Percentiles rank a stretch among this genome's conserved stretches.
These are phyloP conservation scores for Gyromitra esculenta DNA, from an alignment of 2,329 filamentous ascomycete genomes.

Conservation along the genomic window DNA sequence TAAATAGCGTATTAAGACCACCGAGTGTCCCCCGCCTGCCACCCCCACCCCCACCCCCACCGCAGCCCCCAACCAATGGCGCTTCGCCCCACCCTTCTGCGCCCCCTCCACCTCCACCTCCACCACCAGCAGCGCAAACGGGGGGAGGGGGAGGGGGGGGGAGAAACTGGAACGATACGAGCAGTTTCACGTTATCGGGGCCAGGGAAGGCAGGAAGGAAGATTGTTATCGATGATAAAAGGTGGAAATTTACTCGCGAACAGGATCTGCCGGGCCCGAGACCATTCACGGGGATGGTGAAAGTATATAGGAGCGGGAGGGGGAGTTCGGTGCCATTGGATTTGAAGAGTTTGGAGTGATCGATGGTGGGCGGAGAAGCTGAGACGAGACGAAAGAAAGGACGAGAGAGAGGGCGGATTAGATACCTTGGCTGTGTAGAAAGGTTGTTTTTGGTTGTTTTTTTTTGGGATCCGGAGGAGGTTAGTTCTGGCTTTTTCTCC, in stretches of 20 bases:
- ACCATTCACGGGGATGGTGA: slow-evolving; percentile 77
- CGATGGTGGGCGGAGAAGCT: neutral
- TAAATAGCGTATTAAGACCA: slow-evolving; percentile 62
- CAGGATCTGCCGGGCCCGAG: slow-evolving; percentile 83
- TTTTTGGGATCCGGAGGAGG: slow-evolving; percentile 1
- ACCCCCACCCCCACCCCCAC: slow-evolving; percentile 61
- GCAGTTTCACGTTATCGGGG: slow-evolving; percentile 53
- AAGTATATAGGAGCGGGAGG: slow-evolving; percentile 86
- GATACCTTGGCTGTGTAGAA: neutral
- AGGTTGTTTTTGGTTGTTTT: neutral
- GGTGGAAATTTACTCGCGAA: slow-evolving; percentile 90
- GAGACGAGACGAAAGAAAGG: neutral
- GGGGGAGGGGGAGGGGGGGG: neutral
- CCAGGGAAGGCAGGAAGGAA: slow-evolving; percentile 60
- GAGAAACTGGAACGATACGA: slow-evolving; percentile 50
- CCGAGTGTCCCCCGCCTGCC: slow-evolving; percentile 54
- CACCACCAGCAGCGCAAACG: slow-evolving; percentile 49
- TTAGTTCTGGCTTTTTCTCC: neutral
- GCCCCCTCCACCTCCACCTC: slow-evolving; percentile 60
- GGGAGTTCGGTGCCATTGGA: slow-evolving; percentile 95
- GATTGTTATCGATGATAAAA: slow-evolving; percentile 75
- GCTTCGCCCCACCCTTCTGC: slow-evolving; percentile 58
- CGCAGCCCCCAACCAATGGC: slow-evolving; percentile 60
- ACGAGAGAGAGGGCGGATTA: neutral
- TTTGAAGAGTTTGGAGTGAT: slow-evolving; percentile 68